Percentiles rank a stretch among this genome's conserved stretches.
Evolutionary conservation across 768 basidiomycete species (phyloP).

Genomic region (Ephemerocybe angulata): DNA sequence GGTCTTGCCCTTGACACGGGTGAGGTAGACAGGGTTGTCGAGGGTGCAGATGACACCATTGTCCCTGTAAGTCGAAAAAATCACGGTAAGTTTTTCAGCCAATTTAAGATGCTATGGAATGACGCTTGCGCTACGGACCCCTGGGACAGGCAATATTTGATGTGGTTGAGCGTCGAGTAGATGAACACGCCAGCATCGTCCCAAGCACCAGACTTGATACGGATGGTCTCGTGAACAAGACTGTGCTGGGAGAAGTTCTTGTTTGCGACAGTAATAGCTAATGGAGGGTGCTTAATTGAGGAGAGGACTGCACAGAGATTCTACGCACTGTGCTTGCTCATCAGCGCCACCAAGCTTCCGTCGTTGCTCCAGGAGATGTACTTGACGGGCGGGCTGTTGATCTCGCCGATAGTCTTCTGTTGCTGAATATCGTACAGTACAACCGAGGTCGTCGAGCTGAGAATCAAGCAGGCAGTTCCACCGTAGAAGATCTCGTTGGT

Average conservation of each 20-base stretch:
- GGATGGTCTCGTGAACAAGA: conserved; percentile 95
- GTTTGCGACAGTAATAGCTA: conserved; percentile 97
- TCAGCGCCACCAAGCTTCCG: conserved; percentile 83
- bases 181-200: conserved; percentile 96
- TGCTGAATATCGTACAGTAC: conserved; percentile 97
- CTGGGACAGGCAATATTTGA: conserved; percentile 96
- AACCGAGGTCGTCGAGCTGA: conserved; percentile 83
- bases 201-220: conserved; percentile 99
- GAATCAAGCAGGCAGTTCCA: conserved; percentile 89
- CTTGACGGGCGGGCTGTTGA: conserved; percentile 80
- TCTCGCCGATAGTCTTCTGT: conserved; percentile 87
- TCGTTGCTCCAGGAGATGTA: conserved; percentile 87
- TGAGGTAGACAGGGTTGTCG: conserved; percentile 72
- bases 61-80: conserved; percentile 51
- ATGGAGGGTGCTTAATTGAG: conserved; percentile 15
- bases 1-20: conserved; percentile 30
- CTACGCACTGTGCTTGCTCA: conserved; percentile 97
- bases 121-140: conserved; percentile 53
- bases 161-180: conserved; percentile 97
- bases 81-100: neutral
- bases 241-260: conserved; percentile 88
- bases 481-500: conserved; percentile 99
- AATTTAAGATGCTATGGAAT: neutral
- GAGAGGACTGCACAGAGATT: neutral
- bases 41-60: conserved; percentile 98